phyloP scores from a whole-genome alignment of 768 basidiomycete genomes.

The Suillus subalutaceus region DNA sequence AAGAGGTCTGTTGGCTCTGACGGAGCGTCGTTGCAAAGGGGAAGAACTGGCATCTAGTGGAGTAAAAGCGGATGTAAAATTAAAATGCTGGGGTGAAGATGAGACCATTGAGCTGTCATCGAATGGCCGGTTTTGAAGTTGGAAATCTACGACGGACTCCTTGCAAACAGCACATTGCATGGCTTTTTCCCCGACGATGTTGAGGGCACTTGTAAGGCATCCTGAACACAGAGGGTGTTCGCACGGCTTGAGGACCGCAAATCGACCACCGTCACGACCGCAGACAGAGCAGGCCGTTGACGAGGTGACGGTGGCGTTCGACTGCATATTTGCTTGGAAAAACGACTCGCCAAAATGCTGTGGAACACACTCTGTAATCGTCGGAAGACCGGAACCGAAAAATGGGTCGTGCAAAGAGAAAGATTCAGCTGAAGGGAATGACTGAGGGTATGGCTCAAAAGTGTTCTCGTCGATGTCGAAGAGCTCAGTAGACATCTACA shows the following conservation, averaged over 20 bases:
- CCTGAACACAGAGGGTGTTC: slow-evolving; percentile 75
- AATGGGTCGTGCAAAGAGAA: slow-evolving; percentile 48
- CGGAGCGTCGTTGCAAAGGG: slow-evolving; percentile 28
- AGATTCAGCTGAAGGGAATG: slow-evolving; percentile 38
- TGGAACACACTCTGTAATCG: slow-evolving; percentile 32
- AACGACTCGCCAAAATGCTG: slow-evolving; percentile 25
- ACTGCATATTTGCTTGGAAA: slow-evolving; percentile 26
- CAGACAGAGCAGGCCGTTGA: slow-evolving; percentile 63
- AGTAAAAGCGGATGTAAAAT: slow-evolving; percentile 16
- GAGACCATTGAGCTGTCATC: slow-evolving; percentile 28
- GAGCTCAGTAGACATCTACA: slow-evolving; percentile 53
- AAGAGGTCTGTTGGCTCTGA: slow-evolving; percentile 28
- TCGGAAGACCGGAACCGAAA: slow-evolving; percentile 36
- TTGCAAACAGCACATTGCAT: slow-evolving; percentile 86
- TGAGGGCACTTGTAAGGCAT: slow-evolving; percentile 83
- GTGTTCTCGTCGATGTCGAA: slow-evolving; percentile 80
- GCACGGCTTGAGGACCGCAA: slow-evolving; percentile 77
- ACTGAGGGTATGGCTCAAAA: slow-evolving; percentile 51
- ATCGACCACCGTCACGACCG: slow-evolving; percentile 45
- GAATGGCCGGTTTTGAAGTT: slow-evolving; percentile 38
- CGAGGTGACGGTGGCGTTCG: slow-evolving; percentile 14
- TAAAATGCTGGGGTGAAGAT: slow-evolving; percentile 13
- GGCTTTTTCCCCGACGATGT: slow-evolving; percentile 89
- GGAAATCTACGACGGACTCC: slow-evolving; percentile 68
- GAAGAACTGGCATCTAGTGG: slow-evolving; percentile 21